Evolutionary conservation across 2,329 filamentous ascomycete genomes (phyloP), one percentile per base, ranked within the genome.

Genomic region (Uncinocarpus reesii): DNA sequence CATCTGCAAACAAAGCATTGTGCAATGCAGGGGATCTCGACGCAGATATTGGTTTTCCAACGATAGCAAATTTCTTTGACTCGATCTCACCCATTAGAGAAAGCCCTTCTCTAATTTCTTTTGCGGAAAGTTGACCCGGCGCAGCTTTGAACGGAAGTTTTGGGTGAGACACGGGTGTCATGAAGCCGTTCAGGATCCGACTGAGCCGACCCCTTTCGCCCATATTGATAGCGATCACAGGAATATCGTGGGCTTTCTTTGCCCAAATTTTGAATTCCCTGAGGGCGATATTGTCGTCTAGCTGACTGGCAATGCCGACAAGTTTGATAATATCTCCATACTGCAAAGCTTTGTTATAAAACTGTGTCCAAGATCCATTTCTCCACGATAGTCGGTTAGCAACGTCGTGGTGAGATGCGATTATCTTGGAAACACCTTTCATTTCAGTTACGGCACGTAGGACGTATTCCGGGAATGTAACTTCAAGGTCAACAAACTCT

Each of bases 211-310:
- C 92, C 21, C 78, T 72, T 41, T 79, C 73, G 24, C 90, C 89
- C 90, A 98, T 96, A 67, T 98, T 98, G 62, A 98, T 84, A 1
- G 85, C 87, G 57, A 98, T 95, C 48, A 98, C 70, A 0, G 89
- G 90, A n/a, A 81, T 80, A 46, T 83, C 75, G 60, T 93, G 84
- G 1, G 84, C 77, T 20, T 75, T 71, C 31, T 79, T 72, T 67
- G 89, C 88, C 70, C 78, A 83, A 18, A 75, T 69, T 70, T 86
- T 89, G 77, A 98, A 98, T 42, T 78, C 78, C 34, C 80, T 79
- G 24, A 96, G 76, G 34, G 84, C 80, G 61, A 86, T 92, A 64
- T 98, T 98, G 67, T 96, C 89, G 52, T 88, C 80, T 38, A 90
- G 72, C 16, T 67, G 76, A 48, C 75, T 78, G 1, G 90, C 90